Evolutionary conservation across 805 yeast genomes (phyloP).

Genomic region (Lipomyces yamadae): DNA sequence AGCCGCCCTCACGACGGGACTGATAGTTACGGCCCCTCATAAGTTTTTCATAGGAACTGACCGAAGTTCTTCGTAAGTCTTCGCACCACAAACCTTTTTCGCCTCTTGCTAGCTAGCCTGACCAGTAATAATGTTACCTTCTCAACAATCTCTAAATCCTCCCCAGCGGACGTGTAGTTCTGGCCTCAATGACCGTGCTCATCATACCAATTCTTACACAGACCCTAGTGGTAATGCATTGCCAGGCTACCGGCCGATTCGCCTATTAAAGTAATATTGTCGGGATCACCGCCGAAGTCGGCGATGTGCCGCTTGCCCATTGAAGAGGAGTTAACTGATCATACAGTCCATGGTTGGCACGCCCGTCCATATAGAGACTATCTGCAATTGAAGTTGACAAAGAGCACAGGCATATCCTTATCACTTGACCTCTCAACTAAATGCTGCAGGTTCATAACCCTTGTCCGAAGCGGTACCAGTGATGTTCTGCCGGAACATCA

Average conservation of each 20-base stretch:
- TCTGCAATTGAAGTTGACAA: constrained; percentile 50
- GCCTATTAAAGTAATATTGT: constrained; percentile 53
- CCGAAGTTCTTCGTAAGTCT: constrained; percentile 36
- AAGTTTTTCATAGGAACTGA: constrained; percentile 36
- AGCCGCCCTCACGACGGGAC: constrained; percentile 41
- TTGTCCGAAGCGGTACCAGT: constrained; percentile 33
- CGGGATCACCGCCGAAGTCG: constrained; percentile 55
- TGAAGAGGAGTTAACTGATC: constrained; percentile 55
- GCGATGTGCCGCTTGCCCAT: constrained; percentile 53
- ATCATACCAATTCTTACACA: constrained; percentile 41
- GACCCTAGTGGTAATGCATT: constrained; percentile 48
- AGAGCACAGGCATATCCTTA: constrained; percentile 43
- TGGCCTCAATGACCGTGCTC: constrained; percentile 42
- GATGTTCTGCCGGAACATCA: constrained; percentile 31
- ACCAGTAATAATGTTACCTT: constrained; percentile 11
- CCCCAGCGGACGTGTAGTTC: constrained; percentile 37
- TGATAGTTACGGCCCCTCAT: constrained; percentile 39
- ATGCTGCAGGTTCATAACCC: constrained; percentile 39
- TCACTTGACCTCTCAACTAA: constrained; percentile 39
- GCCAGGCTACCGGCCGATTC: constrained; percentile 56
- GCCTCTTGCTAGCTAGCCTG: constrained; percentile 15
- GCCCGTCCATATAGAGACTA: constrained; percentile 46
- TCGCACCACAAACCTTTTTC: constrained; percentile 25
- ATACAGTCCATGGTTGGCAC: constrained; percentile 52
- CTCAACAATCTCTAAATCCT: constrained; percentile 35